Evolutionary conservation across 2,329 filamentous ascomycete genomes (phyloP), one percentile per base, ranked within the genome.

Genomic region (Diplodia intermedia): DNA sequence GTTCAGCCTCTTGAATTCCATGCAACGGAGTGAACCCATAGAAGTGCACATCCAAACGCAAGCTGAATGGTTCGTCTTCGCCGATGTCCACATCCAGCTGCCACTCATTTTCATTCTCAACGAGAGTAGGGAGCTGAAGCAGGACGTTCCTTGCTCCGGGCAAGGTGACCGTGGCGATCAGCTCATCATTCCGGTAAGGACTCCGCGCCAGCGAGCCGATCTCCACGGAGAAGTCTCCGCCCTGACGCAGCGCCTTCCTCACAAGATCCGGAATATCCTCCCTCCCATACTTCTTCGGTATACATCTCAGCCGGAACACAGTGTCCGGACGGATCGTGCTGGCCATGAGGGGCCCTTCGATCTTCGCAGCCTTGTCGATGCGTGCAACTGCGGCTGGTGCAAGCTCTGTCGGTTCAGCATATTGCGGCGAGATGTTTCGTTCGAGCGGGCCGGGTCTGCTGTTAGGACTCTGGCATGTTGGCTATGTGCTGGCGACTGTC

Each of bases 21-120:
- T 54, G 52, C 8, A 54, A 9, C 6, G 52, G 52, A 8, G 52
- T 54, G 3, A 29, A 20, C 11, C 26, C 52, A 4, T 31, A 18
- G 14, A 54, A 54, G 9, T 54, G 52, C 2, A 9, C 14, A 4
- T 54, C 52, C 52, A 54, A 18, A 3, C 18, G 26, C 15, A 54
- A n/a, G 3, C 3, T 31, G 1, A 54, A 4, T 0, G 2, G 3
- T 14, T 7, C 15, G 2, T 8, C 6, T 26, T 20, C 15, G 5
- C 7, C 29, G 3, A 33, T 2, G 9, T 15, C 8, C 15, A n/a
- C 12, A 7, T 33, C 23, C 4, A 38, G 8, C 12, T 56, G 15
- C 31, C 53, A 38, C 31, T 56, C 53, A 14, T n/a, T 4, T 12
- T 29, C 31, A 14, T 38, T 20, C 8, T 2, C 8, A 2, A 5